Conservation (phyloP, 495 filamentous ascomycete genomes). For the Chaetomium tenue region DNA sequence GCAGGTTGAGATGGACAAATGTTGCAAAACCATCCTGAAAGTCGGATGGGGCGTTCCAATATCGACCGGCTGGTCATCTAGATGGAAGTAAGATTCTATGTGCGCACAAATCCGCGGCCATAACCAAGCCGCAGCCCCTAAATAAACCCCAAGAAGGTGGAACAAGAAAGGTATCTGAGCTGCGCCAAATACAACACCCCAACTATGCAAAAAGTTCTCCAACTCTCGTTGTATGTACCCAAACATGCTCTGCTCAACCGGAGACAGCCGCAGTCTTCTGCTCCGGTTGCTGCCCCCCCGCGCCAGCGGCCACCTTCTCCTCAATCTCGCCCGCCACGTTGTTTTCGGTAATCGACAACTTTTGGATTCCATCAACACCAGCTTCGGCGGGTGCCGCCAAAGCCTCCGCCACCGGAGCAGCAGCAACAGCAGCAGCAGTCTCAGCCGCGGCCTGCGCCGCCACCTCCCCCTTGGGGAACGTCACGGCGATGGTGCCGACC, state of each 20-base stretch:
- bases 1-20: too few species aligned
- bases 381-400: constrained; percentile 8
- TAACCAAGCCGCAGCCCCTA: neutral
- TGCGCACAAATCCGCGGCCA: neutral
- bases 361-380: constrained; percentile 24
- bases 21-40: too few species aligned
- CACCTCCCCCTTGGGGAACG: constrained; percentile 25
- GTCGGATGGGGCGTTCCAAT: neutral
- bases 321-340: constrained; percentile 19
- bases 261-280: constrained; percentile 12
- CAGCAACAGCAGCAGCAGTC: constrained; percentile 19
- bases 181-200: constrained; percentile 14
- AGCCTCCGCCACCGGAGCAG: constrained; percentile 9
- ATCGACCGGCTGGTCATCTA: neutral
- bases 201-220: neutral
- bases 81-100: neutral
- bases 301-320: constrained; percentile 27
- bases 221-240: too few species aligned
- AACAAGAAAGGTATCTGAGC: neutral
- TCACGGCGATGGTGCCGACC: constrained; percentile 47
- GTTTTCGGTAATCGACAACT: constrained; percentile 21
- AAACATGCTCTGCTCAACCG: neutral
- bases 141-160: neutral
- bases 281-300: constrained; percentile 13
- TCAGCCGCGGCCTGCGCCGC: constrained; percentile 15